Conservation (phyloP, 2,329 filamentous ascomycete genomes). For the Mariannaea elegans region DNA sequence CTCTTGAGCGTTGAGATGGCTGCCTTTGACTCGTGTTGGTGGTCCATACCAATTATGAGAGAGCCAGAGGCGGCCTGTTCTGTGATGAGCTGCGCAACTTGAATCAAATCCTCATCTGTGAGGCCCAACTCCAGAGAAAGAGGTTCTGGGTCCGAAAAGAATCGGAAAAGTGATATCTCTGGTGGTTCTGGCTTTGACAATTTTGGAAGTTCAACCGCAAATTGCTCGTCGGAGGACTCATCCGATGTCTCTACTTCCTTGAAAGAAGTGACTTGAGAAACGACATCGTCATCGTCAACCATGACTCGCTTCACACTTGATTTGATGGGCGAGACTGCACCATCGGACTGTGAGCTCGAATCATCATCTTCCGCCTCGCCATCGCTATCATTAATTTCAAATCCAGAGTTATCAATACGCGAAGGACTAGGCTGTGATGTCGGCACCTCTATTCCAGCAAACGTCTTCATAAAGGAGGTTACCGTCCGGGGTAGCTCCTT, state of each 20-base stretch:
- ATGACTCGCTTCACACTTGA: conserved; percentile 53
- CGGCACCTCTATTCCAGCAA: conserved; percentile 39
- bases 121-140: conserved; percentile 54
- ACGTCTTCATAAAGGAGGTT: conserved; percentile 38
- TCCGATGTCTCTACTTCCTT: conserved; percentile 59
- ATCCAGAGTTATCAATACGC: conserved; percentile 48
- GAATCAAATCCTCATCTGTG: conserved; percentile 69
- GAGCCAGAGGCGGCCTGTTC: conserved; percentile 71
- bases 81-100: conserved; percentile 75
- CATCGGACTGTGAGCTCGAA: conserved; percentile 59
- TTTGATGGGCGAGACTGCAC: conserved; percentile 60
- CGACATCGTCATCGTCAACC: conserved; percentile 63
- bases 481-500: conserved; percentile 39
- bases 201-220: conserved; percentile 59
- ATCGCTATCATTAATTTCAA: conserved; percentile 60
- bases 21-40: conserved; percentile 25
- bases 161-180: conserved; percentile 61
- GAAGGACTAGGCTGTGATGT: conserved; percentile 46
- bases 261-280: conserved; percentile 61
- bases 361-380: conserved; percentile 65
- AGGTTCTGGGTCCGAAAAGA: conserved; percentile 69
- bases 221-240: conserved; percentile 54
- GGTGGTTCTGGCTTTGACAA: conserved; percentile 57
- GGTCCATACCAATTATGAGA: conserved; percentile 46
- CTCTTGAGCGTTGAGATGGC: conserved; percentile 46